A percentile compares a stretch with the other conserved stretches of the same genome.
These are phyloP conservation scores for Podaxis pistillaris DNA, from an alignment of 768 basidiomycete genomes.

Conservation along the genomic window DNA sequence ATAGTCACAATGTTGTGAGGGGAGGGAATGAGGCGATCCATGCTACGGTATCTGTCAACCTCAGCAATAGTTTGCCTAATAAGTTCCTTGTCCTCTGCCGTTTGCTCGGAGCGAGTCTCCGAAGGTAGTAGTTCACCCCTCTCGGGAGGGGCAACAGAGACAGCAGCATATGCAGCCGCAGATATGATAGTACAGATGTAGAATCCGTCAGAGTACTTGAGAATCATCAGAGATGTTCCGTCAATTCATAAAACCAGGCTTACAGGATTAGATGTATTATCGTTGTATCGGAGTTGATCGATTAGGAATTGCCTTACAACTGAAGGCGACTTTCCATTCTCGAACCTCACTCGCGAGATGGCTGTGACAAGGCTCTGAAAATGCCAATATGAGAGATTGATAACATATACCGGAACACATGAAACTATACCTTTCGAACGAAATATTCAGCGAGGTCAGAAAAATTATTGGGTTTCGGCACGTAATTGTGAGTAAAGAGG, in stretches of 20 bases:
- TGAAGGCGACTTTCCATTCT: constrained; percentile 81
- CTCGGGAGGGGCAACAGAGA: constrained; percentile 77
- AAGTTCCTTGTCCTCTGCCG: constrained; percentile 64
- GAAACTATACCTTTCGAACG: constrained; percentile 75
- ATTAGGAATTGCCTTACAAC: constrained; percentile 87
- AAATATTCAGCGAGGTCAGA: constrained; percentile 91
- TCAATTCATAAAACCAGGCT: constrained; percentile 25
- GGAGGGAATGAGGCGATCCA: constrained; percentile 94
- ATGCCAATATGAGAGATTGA: not conserved
- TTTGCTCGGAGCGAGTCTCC: constrained; percentile 66
- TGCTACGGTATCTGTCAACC: constrained; percentile 88
- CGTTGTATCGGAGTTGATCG: constrained; percentile 92
- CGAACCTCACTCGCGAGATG: constrained; percentile 83
- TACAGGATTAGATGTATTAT: constrained; percentile 89
- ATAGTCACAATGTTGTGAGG: constrained; percentile 92
- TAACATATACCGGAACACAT: not conserved
- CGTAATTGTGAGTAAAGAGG: constrained; percentile 82
- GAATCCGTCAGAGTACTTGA: constrained; percentile 85
- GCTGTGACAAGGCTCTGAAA: constrained; percentile 73
- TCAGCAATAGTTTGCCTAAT: constrained; percentile 76
- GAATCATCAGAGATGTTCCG: constrained; percentile 1
- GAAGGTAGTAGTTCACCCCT: constrained; percentile 73
- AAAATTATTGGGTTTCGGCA: constrained; percentile 96
- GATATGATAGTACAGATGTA: constrained; percentile 88
- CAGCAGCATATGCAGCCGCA: constrained; percentile 74